phyloP scores from a whole-genome alignment of 2,329 filamentous ascomycete species.

The Aspergillus aculeatinus region DNA sequence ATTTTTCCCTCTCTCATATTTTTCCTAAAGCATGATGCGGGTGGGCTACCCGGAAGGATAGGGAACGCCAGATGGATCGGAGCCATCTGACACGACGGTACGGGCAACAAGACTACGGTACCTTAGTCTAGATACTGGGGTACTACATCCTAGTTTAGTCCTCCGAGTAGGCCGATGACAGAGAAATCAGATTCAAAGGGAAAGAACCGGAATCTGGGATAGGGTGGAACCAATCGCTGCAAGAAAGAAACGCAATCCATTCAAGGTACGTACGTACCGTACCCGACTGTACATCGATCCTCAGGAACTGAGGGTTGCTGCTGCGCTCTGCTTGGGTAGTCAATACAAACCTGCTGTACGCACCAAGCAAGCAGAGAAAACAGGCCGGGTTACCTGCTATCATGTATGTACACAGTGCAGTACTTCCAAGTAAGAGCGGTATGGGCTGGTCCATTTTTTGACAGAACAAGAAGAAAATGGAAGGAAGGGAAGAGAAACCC shows the following conservation, averaged over 20 bases:
- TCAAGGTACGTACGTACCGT: slow-evolving; percentile 14
- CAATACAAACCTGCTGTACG: background rate
- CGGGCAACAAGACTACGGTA: slow-evolving; percentile 13
- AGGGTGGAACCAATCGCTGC: slow-evolving; percentile 24
- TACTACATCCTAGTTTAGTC: slow-evolving; percentile 8
- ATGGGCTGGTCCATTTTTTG: slow-evolving; percentile 7
- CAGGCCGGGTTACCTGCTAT: slow-evolving; percentile 8
- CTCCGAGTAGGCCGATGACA: slow-evolving; percentile 5
- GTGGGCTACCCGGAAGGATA: slow-evolving; percentile 15
- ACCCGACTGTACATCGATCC: slow-evolving; percentile 7
- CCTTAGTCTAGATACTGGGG: slow-evolving; percentile 14
- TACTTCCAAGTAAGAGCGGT: slow-evolving; percentile 3
- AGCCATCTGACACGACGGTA: slow-evolving; percentile 26
- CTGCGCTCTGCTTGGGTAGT: slow-evolving; percentile 5
- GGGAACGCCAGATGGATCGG: slow-evolving; percentile 21
- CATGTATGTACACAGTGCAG: background rate
- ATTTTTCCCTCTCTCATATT: slow-evolving; percentile 10
- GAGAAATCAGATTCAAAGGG: slow-evolving; percentile 15
- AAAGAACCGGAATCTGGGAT: slow-evolving; percentile 18
- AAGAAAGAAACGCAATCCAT: slow-evolving; percentile 10
- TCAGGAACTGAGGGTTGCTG: slow-evolving; percentile 1
- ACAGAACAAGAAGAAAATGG: slow-evolving; percentile 10
- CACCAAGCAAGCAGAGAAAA: slow-evolving; percentile 9
- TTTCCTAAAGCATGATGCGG: slow-evolving; percentile 19
- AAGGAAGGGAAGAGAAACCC: background rate